Evolutionary conservation across 768 basidiomycete species (phyloP).

Genomic region (Lactarius quietus): DNA sequence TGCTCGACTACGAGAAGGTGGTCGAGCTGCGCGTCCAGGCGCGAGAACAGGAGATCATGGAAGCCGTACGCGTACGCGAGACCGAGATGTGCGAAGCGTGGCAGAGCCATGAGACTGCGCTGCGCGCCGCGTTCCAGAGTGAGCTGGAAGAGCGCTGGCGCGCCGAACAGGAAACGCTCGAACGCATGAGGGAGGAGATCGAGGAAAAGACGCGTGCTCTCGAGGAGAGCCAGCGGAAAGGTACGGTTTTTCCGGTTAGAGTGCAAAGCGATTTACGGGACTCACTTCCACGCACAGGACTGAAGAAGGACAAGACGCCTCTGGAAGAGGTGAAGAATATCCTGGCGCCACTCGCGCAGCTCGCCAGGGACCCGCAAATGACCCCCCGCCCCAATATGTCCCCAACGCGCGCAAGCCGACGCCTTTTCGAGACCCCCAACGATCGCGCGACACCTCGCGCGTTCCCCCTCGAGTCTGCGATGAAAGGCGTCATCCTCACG

Average conservation of each 20-base stretch:
- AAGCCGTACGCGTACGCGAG: slow-evolving; percentile 60
- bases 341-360: slow-evolving; percentile 47
- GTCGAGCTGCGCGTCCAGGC: slow-evolving; percentile 59
- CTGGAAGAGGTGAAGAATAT: slow-evolving; percentile 76
- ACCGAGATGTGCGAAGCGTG: slow-evolving; percentile 61
- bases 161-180: slow-evolving; percentile 48
- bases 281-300: slow-evolving; percentile 30
- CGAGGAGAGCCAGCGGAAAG: slow-evolving; percentile 38
- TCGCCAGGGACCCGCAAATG: slow-evolving; percentile 31
- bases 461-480: slow-evolving; percentile 36
- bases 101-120: slow-evolving; percentile 47
- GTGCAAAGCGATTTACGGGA: not conserved
- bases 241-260: slow-evolving; percentile 26
- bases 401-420: slow-evolving; percentile 15
- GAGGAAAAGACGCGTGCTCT: slow-evolving; percentile 47
- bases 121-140: slow-evolving; percentile 49
- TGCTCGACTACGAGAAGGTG: slow-evolving; percentile 67
- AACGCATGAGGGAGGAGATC: slow-evolving; percentile 44
- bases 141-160: slow-evolving; percentile 37
- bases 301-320: slow-evolving; percentile 52
- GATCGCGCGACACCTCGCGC: slow-evolving; percentile 35
- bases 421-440: slow-evolving; percentile 52
- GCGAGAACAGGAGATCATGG: slow-evolving; percentile 70
- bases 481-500: slow-evolving; percentile 69
- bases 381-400: slow-evolving; percentile 30